A percentile compares a stretch with the other conserved stretches of the same genome.
Conservation (phyloP, 1,139 yeast genomes). For the Candida tunisiensis region DNA sequence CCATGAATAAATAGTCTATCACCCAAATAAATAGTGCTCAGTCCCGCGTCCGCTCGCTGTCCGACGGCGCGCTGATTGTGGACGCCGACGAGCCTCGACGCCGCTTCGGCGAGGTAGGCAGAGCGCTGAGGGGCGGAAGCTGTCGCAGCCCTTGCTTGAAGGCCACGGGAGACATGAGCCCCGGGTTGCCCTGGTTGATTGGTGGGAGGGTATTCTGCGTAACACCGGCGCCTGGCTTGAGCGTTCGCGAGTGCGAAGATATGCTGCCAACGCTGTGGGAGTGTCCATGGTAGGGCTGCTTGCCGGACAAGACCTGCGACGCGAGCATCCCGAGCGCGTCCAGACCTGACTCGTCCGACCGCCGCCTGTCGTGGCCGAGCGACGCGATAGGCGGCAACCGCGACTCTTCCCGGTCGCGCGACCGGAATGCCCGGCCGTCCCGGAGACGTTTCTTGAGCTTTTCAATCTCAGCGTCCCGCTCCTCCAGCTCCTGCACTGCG, state of each 20-base stretch:
- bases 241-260: background rate
- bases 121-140: background rate
- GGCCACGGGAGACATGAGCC: background rate
- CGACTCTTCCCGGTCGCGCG: constrained; percentile 5
- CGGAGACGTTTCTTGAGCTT: constrained; percentile 11
- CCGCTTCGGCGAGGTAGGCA: background rate
- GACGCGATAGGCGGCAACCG: constrained; percentile 1
- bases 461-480: constrained; percentile 25
- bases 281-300: constrained; percentile 6
- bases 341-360: constrained; percentile 5
- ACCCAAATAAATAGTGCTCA: no score
- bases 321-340: constrained; percentile 20
- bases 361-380: constrained; percentile 3
- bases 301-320: constrained; percentile 16
- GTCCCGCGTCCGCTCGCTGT: no score
- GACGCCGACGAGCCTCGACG: background rate
- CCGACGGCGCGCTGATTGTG: background rate
- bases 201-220: no score
- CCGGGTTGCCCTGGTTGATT: background rate
- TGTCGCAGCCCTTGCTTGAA: background rate
- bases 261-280: no score
- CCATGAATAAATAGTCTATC: no score
- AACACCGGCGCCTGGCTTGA: background rate
- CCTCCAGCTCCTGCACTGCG: constrained; percentile 24
- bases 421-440: constrained; percentile 8